Base-by-base conservation (phyloP, 768 basidiomycete genomes). In the Gloeostereum incarnatum region DNA sequence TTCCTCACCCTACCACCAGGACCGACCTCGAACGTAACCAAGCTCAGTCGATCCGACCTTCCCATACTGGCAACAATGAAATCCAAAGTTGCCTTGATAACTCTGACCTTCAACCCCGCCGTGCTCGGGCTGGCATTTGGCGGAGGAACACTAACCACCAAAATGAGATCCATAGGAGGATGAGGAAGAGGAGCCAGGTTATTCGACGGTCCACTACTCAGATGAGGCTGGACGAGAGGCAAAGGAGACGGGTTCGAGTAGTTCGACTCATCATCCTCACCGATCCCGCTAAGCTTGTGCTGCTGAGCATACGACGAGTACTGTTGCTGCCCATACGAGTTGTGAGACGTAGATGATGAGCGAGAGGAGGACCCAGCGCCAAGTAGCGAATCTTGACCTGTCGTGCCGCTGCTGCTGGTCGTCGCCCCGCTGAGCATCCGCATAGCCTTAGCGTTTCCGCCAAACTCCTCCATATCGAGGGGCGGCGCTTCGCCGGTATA, bases 11-110 rank as follows among this genome's bases (percentile, higher is more conserved):
- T 65, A 0, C 92, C 92, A 1, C 78, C 82, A 6, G 72, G 50
- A 10, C 93, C 94, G 6, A 89, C 81, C 54, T 97, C 89, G 47
- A 92, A 98, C 0, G 92, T 92, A 18, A 98, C 91, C 48, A 98
- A 52, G 46, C 87, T 87, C 42, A 99, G 52, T 3, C 96, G 75
- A 52, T 97, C 96, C 49, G 71, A 78, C 13, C 68, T 62, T 4
- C 82, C 78, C 39, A 96, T 57, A 6, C 83, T 80, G 10, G 81
- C 78, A 30, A 96, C 61, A 36, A 89, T 57, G 56, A 97, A 97
- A 49, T 92, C 85, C 25, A 99, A 68, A 0, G 92, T 83, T 6
- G 81, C 71, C 52, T 81, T 82, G 63, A 99, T 86, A 18, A 98
- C 85, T 29, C 89, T 83, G 35, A 85, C 52, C 59, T 97, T 97